A percentile compares a stretch with the other conserved stretches of the same genome.
Conservation (phyloP, 2,329 filamentous ascomycete genomes). For the Hypoxylon sp. region DNA sequence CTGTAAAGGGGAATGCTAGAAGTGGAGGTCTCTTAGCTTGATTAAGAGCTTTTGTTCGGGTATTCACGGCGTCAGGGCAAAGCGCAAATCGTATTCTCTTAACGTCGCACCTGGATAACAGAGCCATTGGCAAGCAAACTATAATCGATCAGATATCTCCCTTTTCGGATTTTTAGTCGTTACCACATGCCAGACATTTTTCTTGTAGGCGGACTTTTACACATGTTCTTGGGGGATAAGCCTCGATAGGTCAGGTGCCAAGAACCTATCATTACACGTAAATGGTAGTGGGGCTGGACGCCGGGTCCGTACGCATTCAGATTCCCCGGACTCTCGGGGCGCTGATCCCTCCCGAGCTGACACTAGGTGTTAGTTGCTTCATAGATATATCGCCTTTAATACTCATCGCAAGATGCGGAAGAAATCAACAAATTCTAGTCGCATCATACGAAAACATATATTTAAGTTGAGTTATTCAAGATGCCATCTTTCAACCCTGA, state of each 20-base stretch:
- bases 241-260: background rate
- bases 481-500: background rate
- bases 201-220: no score
- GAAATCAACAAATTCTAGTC: background rate
- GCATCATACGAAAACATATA: background rate
- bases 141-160: background rate
- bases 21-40: no score
- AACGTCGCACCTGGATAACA: background rate
- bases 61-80: background rate
- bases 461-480: background rate
- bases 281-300: background rate
- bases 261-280: background rate
- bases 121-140: background rate
- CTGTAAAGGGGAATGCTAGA: no score
- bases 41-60: background rate
- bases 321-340: constrained; percentile 7
- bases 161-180: background rate
- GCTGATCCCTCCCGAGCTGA: constrained; percentile 7
- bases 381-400: background rate
- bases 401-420: background rate
- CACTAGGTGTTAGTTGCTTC: background rate
- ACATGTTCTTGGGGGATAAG: no score
- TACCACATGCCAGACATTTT: no score
- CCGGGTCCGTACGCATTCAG: background rate
- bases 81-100: background rate